Evolutionary conservation across 441 rosid species (phyloP).

Genomic region (Adansonia madagascariensis): DNA sequence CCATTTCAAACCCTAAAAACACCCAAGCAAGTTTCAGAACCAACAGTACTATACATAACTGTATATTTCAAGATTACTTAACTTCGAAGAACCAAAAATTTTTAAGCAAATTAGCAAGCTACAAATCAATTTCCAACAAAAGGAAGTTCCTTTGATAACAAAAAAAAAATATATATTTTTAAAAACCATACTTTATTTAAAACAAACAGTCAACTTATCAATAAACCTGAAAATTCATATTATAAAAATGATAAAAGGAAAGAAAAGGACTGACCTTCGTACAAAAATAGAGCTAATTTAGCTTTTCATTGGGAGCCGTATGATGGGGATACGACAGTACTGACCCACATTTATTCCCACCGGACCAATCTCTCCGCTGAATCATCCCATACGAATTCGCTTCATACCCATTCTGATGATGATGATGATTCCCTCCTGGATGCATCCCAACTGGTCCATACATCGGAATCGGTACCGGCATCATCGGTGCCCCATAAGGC

Average conservation of each 20-base stretch:
- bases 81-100: neutral
- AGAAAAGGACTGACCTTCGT: constrained; percentile 25
- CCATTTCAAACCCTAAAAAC: neutral
- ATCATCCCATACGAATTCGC: constrained; percentile 45
- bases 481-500: constrained; percentile 55
- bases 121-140: no score
- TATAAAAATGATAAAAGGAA: neutral
- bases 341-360: constrained; percentile 61
- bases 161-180: no score
- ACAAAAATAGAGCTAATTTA: constrained; percentile 24
- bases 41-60: neutral
- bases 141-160: no score
- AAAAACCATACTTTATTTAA: neutral
- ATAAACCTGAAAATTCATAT: neutral
- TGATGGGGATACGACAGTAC: constrained; percentile 55
- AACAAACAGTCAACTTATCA: neutral
- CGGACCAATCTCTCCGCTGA: constrained; percentile 72
- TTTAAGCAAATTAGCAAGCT: neutral
- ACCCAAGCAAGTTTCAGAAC: neutral
- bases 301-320: constrained; percentile 48
- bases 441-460: constrained; percentile 73
- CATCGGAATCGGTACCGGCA: constrained; percentile 76
- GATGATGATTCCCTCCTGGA: constrained; percentile 41
- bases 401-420: constrained; percentile 47
- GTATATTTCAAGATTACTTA: neutral